Evolutionary conservation across 1,284 basidiomycete species (phyloP).

Genomic region (Ganoderma lingzhi): DNA sequence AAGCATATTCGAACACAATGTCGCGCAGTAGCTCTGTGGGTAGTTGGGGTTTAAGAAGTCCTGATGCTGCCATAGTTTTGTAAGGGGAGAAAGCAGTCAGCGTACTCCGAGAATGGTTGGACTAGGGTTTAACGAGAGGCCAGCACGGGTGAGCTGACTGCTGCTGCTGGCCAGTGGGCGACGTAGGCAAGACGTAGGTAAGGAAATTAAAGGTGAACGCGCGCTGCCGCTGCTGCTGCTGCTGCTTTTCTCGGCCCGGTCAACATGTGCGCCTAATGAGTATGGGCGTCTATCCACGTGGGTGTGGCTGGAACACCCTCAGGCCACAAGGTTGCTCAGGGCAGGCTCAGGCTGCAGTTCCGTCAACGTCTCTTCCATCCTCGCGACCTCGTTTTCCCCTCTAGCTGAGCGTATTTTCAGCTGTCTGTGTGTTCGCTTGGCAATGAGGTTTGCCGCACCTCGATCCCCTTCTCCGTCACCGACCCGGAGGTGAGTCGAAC

Average conservation of each 20-base stretch:
- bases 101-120: background rate
- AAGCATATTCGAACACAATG: conserved; percentile 21
- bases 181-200: too few relatives aligned
- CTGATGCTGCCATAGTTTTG: background rate
- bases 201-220: too few relatives aligned
- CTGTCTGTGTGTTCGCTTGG: background rate
- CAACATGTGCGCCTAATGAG: background rate
- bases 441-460: conserved; percentile 70
- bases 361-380: background rate
- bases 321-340: background rate
- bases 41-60: conserved; percentile 4
- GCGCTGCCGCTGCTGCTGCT: too few relatives aligned
- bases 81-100: background rate
- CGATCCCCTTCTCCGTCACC: conserved; percentile 70
- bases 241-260: background rate
- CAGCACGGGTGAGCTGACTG: background rate
- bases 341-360: conserved; percentile 3
- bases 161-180: background rate
- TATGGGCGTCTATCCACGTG: conserved; percentile 20
- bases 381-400: background rate
- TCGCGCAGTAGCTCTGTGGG: conserved; percentile 27
- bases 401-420: background rate
- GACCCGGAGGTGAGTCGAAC: conserved; percentile 51
- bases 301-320: conserved; percentile 19
- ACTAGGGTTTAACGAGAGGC: background rate